Evolutionary conservation across 768 basidiomycete species (phyloP), one percentile per base, ranked within the genome.

Genomic region (Lyophyllum semitale): DNA sequence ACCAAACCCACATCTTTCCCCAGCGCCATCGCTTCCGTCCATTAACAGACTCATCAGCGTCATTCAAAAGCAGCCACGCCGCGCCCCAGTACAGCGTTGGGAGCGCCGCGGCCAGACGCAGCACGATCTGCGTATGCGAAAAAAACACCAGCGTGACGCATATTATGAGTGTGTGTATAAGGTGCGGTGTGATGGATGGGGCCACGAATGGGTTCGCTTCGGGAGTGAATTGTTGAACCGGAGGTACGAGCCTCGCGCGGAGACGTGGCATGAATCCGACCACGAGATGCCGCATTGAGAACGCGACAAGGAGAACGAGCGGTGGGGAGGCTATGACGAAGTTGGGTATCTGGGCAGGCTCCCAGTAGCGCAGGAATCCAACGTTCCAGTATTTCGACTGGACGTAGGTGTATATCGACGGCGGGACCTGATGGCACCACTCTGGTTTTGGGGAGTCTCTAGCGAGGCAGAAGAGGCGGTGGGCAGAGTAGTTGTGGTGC

Each of bases 311-410:
- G 58, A 80, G 72, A 46, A 71, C 38, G 50, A 96, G 79, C 0
- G 88, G 78, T 0, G 96, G 96, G 0, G 83, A 63, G 15, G 89
- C 84, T 53, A 98, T 77, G 56, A 93, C 59, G 66, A 98, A 91
- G 70, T 98, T 97, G 43, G 97, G 97, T 2, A 93, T 62, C 70
- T 99, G 95, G 27, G 80, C 72, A 22, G 74, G 57, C 0, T 87
- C 87, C 93, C 93, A 99, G 70, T 98, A 98, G 2, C 77, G 82
- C 57, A 99, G 70, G 59, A 95, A 83, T 15, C 95, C 94, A 41
- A 81, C 74, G 66, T 89, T 78, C 97, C 96, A 99, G 69, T 98
- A 98, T 50, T 80, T 76, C 4, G 72, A 72, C 67, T 99, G 96
- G 2, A 90, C 89, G 65, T 92, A 83, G 9, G 82, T 73, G 69